Conservation (phyloP, 495 filamentous ascomycete species). For the Venustampulla echinocandica region DNA sequence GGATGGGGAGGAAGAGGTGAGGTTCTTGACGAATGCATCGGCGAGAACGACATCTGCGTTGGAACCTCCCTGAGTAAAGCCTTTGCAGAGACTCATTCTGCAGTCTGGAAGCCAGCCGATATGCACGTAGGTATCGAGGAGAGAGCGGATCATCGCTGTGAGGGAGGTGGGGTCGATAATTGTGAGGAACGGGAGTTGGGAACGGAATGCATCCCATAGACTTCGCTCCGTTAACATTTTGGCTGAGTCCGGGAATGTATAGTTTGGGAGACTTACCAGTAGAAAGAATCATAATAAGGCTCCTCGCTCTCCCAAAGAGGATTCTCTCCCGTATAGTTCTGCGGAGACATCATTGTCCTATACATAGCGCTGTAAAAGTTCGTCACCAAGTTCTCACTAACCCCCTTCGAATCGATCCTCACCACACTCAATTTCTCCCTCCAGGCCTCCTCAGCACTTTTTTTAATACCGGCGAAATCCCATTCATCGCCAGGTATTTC, state of each 20-base stretch:
- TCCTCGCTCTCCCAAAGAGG: slow-evolving; percentile 60
- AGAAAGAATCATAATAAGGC: slow-evolving; percentile 69
- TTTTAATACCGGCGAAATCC: slow-evolving; percentile 47
- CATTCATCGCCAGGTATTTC: slow-evolving; percentile 62
- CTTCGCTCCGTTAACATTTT: no score
- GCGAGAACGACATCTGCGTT: slow-evolving; percentile 66
- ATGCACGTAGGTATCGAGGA: slow-evolving; percentile 63
- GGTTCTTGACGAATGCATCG: slow-evolving; percentile 43
- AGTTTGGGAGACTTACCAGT: slow-evolving; percentile 32
- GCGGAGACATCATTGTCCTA: slow-evolving; percentile 60
- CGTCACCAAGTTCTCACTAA: slow-evolving; percentile 43
- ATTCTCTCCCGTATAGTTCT: slow-evolving; percentile 74
- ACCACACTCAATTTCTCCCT: slow-evolving; percentile 52
- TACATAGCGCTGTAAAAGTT: slow-evolving; percentile 66
- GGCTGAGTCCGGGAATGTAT: no score
- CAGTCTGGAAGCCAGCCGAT: slow-evolving; percentile 16
- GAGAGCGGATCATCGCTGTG: slow-evolving; percentile 56
- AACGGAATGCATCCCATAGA: slow-evolving; percentile 65
- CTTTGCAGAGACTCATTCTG: slow-evolving; percentile 52
- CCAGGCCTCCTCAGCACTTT: slow-evolving; percentile 50
- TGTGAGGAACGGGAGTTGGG: slow-evolving; percentile 60
- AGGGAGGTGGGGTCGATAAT: slow-evolving; percentile 56
- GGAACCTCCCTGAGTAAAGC: slow-evolving; percentile 68
- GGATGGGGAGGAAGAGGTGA: slow-evolving; percentile 59
- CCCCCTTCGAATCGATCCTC: slow-evolving; percentile 43